Evolutionary conservation across 257 asterid genomes (phyloP).

Genomic region (Nicotiana otophora): DNA sequence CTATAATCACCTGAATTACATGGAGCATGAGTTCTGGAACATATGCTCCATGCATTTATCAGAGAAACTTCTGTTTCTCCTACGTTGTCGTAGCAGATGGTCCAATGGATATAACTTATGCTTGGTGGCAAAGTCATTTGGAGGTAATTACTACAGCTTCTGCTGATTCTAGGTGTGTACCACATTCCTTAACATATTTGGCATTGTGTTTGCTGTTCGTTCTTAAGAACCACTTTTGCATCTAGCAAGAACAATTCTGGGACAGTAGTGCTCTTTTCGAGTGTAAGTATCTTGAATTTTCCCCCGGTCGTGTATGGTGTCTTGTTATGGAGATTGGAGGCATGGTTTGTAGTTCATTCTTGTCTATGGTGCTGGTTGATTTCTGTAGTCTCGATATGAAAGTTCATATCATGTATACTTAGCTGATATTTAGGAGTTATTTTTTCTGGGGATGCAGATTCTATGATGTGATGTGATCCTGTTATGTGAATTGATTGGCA

Average conservation of each 20-base stretch:
- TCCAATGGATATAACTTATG: neutral
- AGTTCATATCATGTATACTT: neutral
- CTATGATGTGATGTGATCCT: neutral
- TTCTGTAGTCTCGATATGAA: neutral
- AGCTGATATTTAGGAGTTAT: neutral
- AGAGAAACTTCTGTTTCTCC: neutral
- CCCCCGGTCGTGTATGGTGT: neutral
- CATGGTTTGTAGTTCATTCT: neutral
- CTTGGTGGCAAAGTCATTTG: neutral
- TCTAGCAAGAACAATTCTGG: neutral
- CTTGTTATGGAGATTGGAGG: neutral
- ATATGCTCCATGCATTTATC: neutral
- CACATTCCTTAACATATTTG: neutral
- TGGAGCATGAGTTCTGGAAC: neutral
- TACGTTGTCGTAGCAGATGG: neutral
- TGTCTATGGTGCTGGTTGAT: neutral
- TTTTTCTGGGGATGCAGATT: neutral
- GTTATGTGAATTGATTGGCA: neutral
- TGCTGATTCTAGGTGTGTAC: neutral
- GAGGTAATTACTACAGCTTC: neutral
- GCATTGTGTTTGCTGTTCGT: neutral
- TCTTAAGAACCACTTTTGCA: neutral
- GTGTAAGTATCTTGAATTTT: neutral
- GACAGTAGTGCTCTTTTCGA: neutral
- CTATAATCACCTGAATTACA: neutral